These are phyloP conservation scores for Globisporangium lucens DNA, from an alignment of 352 stramenopile genomes.

Conservation along the genomic window DNA sequence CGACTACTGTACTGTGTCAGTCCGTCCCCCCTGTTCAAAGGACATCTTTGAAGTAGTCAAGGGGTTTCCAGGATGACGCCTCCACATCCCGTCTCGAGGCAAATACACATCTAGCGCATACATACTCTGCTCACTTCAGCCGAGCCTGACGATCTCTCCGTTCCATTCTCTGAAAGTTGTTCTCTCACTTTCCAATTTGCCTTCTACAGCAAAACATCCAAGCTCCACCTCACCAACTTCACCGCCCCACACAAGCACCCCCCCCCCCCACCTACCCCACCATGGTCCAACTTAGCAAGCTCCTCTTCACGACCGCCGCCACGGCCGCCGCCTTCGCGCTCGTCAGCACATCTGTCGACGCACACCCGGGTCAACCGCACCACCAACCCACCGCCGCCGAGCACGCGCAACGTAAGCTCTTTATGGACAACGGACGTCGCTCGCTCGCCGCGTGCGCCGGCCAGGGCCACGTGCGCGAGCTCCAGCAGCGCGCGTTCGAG, in stretches of 20 bases:
- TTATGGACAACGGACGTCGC: conserved; percentile 6
- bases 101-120: too few relatives aligned
- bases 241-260: not conserved
- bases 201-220: not conserved
- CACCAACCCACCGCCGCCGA: not conserved
- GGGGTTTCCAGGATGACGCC: too few relatives aligned
- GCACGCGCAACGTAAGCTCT: conserved; percentile 7
- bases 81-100: too few relatives aligned
- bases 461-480: conserved; percentile 2
- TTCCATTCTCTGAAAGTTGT: too few relatives aligned
- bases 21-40: too few relatives aligned
- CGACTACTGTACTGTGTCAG: too few relatives aligned
- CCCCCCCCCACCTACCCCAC: not conserved
- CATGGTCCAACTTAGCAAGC: not conserved
- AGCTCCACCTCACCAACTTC: not conserved
- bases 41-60: too few relatives aligned
- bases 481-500: conserved; percentile 5
- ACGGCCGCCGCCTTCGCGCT: conserved; percentile 1
- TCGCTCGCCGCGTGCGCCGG: conserved; percentile 14
- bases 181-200: not conserved
- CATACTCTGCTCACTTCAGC: too few relatives aligned
- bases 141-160: too few relatives aligned
- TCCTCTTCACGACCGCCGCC: not conserved
- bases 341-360: not conserved
- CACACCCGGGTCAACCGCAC: conserved; percentile 10